Evolutionary conservation across 108 stramenopile species (phyloP).

Genomic region (Poteriospumella lacustris): DNA sequence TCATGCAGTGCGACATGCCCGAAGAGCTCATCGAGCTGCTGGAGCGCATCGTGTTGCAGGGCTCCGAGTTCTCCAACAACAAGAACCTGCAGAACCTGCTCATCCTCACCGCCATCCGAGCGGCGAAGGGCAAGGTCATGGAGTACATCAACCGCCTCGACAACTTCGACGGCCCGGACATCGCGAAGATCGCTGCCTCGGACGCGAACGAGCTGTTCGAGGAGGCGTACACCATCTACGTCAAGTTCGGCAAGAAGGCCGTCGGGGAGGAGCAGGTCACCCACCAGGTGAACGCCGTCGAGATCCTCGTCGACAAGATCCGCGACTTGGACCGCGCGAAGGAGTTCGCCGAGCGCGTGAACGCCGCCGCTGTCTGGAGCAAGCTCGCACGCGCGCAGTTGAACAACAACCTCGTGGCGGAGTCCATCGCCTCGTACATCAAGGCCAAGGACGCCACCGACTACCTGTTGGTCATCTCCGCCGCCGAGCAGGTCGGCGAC

Average conservation of each 20-base stretch:
- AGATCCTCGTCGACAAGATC: constrained; percentile 92
- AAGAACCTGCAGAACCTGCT: constrained; percentile 98
- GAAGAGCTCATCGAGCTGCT: constrained; percentile 95
- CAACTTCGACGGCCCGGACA: constrained; percentile 98
- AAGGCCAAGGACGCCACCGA: constrained; percentile 91
- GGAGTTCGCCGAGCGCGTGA: constrained; percentile 89
- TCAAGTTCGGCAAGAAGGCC: constrained; percentile 88
- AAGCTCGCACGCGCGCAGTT: constrained; percentile 97
- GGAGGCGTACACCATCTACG: constrained; percentile 96
- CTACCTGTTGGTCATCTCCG: constrained; percentile 87
- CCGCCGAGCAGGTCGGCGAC: constrained; percentile 83
- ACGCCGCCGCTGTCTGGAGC: constrained; percentile 95
- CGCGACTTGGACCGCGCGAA: constrained; percentile 94
- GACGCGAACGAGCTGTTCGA: constrained; percentile 98
- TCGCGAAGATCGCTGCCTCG: constrained; percentile 96
- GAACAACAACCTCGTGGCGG: constrained; percentile 84
- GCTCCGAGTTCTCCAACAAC: constrained; percentile 98
- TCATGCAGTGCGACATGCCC: constrained; percentile 98
- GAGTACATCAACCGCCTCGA: constrained; percentile 99
- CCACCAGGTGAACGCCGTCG: constrained; percentile 79
- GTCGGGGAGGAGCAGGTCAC: constrained; percentile 82
- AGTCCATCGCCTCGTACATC: constrained; percentile 94
- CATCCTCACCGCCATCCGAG: constrained; percentile 93
- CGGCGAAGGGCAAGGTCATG: constrained; percentile 83
- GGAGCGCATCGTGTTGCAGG: constrained; percentile 97